Evolutionary conservation across 73 alveolate genomes (phyloP), one percentile per base, ranked within the genome.

Genomic region (Symbiodinium natans): DNA sequence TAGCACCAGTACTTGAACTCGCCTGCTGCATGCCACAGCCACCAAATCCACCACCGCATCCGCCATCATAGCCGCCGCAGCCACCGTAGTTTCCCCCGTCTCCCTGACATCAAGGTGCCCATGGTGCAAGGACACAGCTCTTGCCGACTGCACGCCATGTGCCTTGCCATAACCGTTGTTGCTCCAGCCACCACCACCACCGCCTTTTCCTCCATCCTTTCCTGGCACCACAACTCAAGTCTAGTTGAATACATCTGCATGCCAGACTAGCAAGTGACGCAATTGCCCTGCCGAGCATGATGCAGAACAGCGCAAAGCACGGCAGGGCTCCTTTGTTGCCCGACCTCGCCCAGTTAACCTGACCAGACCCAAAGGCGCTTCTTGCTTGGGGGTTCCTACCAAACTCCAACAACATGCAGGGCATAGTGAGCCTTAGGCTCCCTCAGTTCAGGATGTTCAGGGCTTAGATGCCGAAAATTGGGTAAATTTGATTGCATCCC

Each of bases 321-420:
- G 21, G 68, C 68, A 52, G 36, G 10, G 71, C 86, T 88, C 86
- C 95, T 7, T 85, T 85, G 77, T 46, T 90, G 94, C 71, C 25
- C 1, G 95, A 71, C 56, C 97, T 90, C 54, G 97, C 97, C 97
- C 97, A 90, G 56, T 90, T 90, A 31, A 90, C 97, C 97, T 90
- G 71, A 52, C 29, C 68, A 27, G 68, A 13, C 5, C 11, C 17
- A 7, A 52, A 52, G 68, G n/a, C n/a, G n/a, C n/a, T n/a, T n/a
- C n/a, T n/a, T n/a, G n/a, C n/a, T n/a, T n/a, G n/a, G n/a, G n/a
- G n/a, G n/a, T n/a, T n/a, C n/a, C n/a, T n/a, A n/a, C n/a, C n/a
- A n/a, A n/a, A n/a, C n/a, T n/a, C n/a, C n/a, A n/a, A n/a, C n/a
- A n/a, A n/a, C n/a, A n/a, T n/a, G n/a, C n/a, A n/a, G n/a, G n/a